These are phyloP conservation scores for Macrolepiota dolichaula DNA, from an alignment of 768 basidiomycete species.

Conservation along the genomic window DNA sequence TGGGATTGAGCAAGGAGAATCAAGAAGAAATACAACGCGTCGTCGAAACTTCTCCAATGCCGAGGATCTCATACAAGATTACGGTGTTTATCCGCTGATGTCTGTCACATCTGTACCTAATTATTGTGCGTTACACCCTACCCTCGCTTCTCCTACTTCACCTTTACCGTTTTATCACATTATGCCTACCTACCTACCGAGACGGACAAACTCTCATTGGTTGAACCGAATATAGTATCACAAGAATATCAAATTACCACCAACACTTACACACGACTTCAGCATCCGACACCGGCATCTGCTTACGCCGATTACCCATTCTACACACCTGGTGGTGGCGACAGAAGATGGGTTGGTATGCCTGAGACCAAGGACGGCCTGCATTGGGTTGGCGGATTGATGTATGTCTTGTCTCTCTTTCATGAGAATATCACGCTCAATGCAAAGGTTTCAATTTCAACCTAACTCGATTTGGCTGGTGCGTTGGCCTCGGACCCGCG, in stretches of 20 bases:
- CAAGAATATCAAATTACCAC: slow-evolving; percentile 27
- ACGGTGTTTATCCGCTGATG: slow-evolving; percentile 40
- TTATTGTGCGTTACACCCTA: slow-evolving; percentile 25
- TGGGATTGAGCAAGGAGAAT: slow-evolving; percentile 40
- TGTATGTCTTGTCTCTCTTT: slow-evolving; percentile 38
- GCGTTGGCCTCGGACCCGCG: background rate
- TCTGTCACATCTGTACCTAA: slow-evolving; percentile 24
- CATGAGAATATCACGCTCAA: background rate
- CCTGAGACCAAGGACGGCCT: slow-evolving; percentile 53
- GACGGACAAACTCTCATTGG: background rate
- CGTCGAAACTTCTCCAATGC: slow-evolving; percentile 2
- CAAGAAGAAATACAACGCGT: background rate
- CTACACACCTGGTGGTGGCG: slow-evolving; percentile 66
- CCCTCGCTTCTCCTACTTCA: background rate
- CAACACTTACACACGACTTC: slow-evolving; percentile 40
- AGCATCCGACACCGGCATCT: slow-evolving; percentile 52
- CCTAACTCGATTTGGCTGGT: background rate
- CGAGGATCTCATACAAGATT: slow-evolving; percentile 25
- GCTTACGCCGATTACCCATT: slow-evolving; percentile 67
- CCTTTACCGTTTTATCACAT: background rate
- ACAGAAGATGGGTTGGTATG: slow-evolving; percentile 57
- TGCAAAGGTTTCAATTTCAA: background rate
- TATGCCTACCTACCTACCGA: background rate
- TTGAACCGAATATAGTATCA: slow-evolving; percentile 19
- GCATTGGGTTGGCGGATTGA: slow-evolving; percentile 70